Evolutionary conservation across 2,329 filamentous ascomycete species (phyloP).

Genomic region (Mycogone perniciosa): DNA sequence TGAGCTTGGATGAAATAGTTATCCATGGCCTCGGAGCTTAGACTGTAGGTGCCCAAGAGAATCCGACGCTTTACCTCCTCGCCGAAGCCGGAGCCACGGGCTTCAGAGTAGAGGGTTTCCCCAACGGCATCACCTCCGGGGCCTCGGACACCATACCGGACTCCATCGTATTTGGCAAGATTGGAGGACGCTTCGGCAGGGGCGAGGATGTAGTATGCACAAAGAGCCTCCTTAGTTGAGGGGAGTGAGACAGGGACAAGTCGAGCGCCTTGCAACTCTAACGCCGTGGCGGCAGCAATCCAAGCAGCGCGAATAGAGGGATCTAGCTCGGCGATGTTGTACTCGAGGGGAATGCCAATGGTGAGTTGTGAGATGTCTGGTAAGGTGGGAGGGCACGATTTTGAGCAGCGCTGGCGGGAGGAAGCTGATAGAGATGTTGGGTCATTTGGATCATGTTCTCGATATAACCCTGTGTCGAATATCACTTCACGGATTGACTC

Average conservation of each 20-base stretch:
- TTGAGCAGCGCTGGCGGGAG: conserved; percentile 47
- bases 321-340: conserved; percentile 79
- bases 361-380: conserved; percentile 31
- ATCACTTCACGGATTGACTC: conserved; percentile 45
- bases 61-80: conserved; percentile 81
- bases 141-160: conserved; percentile 72
- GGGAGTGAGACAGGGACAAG: conserved; percentile 76
- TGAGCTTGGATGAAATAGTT: conserved; percentile 98
- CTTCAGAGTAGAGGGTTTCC: conserved; percentile 67
- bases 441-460: conserved; percentile 59
- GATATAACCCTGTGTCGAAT: conserved; percentile 42
- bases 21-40: conserved; percentile 85
- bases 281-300: conserved; percentile 50
- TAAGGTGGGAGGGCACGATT: conserved; percentile 19
- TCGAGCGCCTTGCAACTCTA: conserved; percentile 60
- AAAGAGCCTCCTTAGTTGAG: conserved; percentile 75
- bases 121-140: conserved; percentile 47
- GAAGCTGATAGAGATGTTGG: conserved; percentile 61
- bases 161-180: conserved; percentile 90
- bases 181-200: conserved; percentile 95
- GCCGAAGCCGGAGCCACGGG: conserved; percentile 70
- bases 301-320: conserved; percentile 64
- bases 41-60: conserved; percentile 79
- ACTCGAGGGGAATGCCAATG: conserved; percentile 63
- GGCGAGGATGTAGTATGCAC: conserved; percentile 92